A percentile compares a stretch with the other conserved stretches of the same genome.
These are phyloP conservation scores for Hevea brasiliensis DNA, from an alignment of 345 rosid species.

Conservation along the genomic window DNA sequence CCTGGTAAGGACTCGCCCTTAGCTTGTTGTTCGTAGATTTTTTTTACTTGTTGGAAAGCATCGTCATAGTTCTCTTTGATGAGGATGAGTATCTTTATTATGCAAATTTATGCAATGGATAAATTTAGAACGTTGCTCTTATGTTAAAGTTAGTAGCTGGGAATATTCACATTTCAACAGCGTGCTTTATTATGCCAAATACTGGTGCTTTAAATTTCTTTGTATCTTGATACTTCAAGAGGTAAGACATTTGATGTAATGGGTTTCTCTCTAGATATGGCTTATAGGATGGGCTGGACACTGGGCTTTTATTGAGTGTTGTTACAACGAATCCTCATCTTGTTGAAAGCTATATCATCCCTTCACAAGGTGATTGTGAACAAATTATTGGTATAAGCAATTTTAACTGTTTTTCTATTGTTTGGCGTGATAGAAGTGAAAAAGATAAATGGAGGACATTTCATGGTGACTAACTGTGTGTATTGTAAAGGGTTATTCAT, in stretches of 20 bases:
- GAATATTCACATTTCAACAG: neutral
- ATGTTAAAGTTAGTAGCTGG: neutral
- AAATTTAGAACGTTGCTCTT: neutral
- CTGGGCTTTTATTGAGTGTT: neutral
- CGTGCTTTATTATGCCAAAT: neutral
- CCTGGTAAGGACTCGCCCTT: slow-evolving; percentile 36
- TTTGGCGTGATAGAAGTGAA: neutral
- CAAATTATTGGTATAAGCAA: neutral
- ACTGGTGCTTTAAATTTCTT: neutral
- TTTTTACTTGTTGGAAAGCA: neutral
- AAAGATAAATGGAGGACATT: neutral
- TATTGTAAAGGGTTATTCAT: neutral
- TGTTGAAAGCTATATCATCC: no score
- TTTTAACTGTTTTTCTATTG: neutral
- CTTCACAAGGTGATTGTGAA: neutral
- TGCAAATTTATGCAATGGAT: no score
- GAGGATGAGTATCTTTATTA: neutral
- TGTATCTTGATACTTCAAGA: no score
- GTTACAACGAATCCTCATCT: no score
- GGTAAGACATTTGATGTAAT: neutral
- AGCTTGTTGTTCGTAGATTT: slow-evolving; percentile 8
- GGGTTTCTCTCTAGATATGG: neutral
- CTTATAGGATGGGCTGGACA: neutral
- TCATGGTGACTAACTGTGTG: neutral
- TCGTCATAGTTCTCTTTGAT: neutral